These are phyloP conservation scores for Neofusicoccum sp. DNA, from an alignment of 2,329 filamentous ascomycete species.

Conservation along the genomic window DNA sequence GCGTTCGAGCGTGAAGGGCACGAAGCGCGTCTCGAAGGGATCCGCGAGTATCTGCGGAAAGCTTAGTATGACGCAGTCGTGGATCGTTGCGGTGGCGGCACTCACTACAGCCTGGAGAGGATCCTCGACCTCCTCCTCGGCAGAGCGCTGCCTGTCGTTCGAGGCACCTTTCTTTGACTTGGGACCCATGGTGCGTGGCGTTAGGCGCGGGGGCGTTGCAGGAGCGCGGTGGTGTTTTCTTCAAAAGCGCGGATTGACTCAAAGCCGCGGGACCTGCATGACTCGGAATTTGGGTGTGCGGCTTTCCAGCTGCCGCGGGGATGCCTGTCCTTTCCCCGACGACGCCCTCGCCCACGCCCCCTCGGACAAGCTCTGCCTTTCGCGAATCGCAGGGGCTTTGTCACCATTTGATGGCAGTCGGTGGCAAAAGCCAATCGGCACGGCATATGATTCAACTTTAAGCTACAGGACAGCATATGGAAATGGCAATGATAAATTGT, in stretches of 20 bases:
- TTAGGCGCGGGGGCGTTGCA: neutral
- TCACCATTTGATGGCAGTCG: neutral
- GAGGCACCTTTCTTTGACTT: slow-evolving; percentile 45
- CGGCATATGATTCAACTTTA: neutral
- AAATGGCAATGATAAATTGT: slow-evolving; percentile 2
- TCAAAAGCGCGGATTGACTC: slow-evolving; percentile 1
- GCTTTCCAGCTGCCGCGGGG: slow-evolving; percentile 4
- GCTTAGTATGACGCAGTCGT: slow-evolving; percentile 16
- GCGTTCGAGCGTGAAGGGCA: slow-evolving; percentile 81
- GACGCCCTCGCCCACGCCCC: neutral
- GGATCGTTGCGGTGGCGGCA: slow-evolving; percentile 22
- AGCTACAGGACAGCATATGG: neutral
- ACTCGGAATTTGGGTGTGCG: slow-evolving; percentile 12
- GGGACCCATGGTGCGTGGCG: slow-evolving; percentile 42
- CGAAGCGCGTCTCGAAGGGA: slow-evolving; percentile 89
- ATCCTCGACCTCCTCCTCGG: slow-evolving; percentile 60
- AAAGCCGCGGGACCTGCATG: slow-evolving; percentile 12
- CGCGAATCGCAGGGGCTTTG: neutral
- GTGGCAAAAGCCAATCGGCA: neutral
- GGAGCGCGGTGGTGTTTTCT: slow-evolving; percentile 5
- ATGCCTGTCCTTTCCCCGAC: neutral
- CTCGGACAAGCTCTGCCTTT: neutral
- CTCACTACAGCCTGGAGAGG: slow-evolving; percentile 62
- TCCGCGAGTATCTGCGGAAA: slow-evolving; percentile 75
- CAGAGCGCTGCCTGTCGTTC: slow-evolving; percentile 32